A percentile compares a stretch with the other conserved stretches of the same genome.
These are phyloP conservation scores for Diutina pseudorugosa DNA, from an alignment of 1,139 yeast genomes.

Conservation along the genomic window DNA sequence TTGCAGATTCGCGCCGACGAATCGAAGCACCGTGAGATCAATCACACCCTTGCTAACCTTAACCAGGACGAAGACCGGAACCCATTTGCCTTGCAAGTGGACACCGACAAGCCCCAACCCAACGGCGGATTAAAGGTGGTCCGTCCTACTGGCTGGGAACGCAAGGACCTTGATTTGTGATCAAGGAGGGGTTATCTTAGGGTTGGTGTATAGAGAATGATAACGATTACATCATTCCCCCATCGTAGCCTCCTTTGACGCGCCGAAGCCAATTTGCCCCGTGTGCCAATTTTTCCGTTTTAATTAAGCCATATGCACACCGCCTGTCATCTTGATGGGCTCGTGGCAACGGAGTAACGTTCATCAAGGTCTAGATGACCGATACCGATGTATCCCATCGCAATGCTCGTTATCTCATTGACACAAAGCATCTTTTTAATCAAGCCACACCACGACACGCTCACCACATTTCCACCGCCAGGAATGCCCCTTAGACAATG, in stretches of 20 bases:
- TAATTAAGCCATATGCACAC: neutral
- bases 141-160: conserved; percentile 52
- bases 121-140: conserved; percentile 33
- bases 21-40: conserved; percentile 67
- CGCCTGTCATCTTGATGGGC: neutral
- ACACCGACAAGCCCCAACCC: conserved; percentile 39
- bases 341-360: neutral
- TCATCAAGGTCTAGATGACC: neutral
- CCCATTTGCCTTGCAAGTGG: conserved; percentile 47
- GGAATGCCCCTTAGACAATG: neutral
- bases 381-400: neutral
- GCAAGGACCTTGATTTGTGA: conserved; percentile 33
- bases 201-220: neutral
- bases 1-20: conserved; percentile 79
- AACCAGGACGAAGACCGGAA: conserved; percentile 43
- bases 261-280: neutral
- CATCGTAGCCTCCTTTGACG: neutral
- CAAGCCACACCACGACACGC: neutral
- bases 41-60: conserved; percentile 64
- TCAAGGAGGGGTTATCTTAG: too few relatives aligned
- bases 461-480: neutral
- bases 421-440: neutral
- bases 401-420: neutral
- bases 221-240: neutral
- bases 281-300: neutral